Evolutionary conservation across 371 early-diverging fungal genomes (phyloP).

Genomic region (Dipsacomyces acuminosporus): DNA sequence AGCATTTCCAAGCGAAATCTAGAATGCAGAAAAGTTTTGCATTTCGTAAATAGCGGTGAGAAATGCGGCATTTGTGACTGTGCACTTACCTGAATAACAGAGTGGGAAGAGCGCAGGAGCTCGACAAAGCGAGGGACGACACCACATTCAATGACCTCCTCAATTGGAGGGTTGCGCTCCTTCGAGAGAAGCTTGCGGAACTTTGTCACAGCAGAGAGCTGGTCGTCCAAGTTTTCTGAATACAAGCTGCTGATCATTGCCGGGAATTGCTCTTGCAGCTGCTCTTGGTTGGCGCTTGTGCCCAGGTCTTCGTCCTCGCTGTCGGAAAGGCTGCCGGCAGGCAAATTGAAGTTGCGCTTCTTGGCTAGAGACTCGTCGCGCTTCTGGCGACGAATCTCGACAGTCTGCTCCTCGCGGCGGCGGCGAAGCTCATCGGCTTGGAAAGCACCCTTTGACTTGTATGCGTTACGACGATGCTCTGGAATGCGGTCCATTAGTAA

Average conservation of each 20-base stretch:
- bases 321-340: slow-evolving; percentile 58
- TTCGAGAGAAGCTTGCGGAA: slow-evolving; percentile 98
- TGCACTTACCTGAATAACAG: slow-evolving; percentile 77
- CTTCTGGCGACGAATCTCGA: slow-evolving; percentile 94
- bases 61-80: neutral
- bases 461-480: slow-evolving; percentile 65
- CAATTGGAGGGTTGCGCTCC: slow-evolving; percentile 98
- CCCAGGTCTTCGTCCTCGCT: slow-evolving; percentile 73
- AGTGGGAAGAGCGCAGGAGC: slow-evolving; percentile 75
- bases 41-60: slow-evolving; percentile 7
- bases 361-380: slow-evolving; percentile 92
- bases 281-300: slow-evolving; percentile 49
- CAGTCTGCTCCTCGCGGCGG: slow-evolving; percentile 86
- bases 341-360: slow-evolving; percentile 75
- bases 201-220: slow-evolving; percentile 79
- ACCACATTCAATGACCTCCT: slow-evolving; percentile 90
- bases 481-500: slow-evolving; percentile 41
- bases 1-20: neutral
- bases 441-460: slow-evolving; percentile 81
- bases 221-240: slow-evolving; percentile 70
- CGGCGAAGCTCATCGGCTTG: slow-evolving; percentile 90
- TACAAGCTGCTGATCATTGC: slow-evolving; percentile 70
- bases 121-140: slow-evolving; percentile 96
- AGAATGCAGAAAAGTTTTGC: neutral
- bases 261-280: slow-evolving; percentile 60